phyloP scores from a whole-genome alignment of 768 basidiomycete genomes.

The Auriculariales sp. region DNA sequence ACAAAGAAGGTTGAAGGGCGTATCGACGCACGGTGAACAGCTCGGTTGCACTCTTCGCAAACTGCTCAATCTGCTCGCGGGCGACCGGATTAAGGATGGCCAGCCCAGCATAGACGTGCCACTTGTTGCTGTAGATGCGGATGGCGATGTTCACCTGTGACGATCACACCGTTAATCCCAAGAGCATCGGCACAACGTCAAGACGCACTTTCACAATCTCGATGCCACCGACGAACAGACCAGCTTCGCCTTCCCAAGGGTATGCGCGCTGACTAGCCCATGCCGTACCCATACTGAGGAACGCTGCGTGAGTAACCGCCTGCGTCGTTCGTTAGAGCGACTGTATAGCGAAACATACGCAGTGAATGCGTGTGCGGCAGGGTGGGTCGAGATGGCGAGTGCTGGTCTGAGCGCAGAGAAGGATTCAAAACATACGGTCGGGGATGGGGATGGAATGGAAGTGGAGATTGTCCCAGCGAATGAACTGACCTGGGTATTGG shows the following conservation, averaged over 20 bases:
- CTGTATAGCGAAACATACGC: not conserved
- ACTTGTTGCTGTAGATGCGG: slow-evolving; percentile 92
- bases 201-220: slow-evolving; percentile 73
- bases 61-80: slow-evolving; percentile 79
- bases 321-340: not conserved
- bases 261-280: slow-evolving; percentile 69
- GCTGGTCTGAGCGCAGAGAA: no score
- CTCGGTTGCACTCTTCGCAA: slow-evolving; percentile 68
- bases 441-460: no score
- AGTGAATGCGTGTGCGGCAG: no score
- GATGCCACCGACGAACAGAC: slow-evolving; percentile 90
- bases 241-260: slow-evolving; percentile 76
- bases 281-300: slow-evolving; percentile 97
- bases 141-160: slow-evolving; percentile 65
- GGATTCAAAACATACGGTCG: no score
- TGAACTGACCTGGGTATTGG: slow-evolving; percentile 78
- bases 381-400: no score
- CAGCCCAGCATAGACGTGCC: slow-evolving; percentile 99
- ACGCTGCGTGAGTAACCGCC: slow-evolving; percentile 95
- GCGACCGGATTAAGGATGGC: slow-evolving; percentile 94
- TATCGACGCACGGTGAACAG: slow-evolving; percentile 45
- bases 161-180: not conserved
- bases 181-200: not conserved
- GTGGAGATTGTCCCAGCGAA: no score
- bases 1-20: not conserved